Conservation (phyloP, 352 stramenopile species). For the Phytophthora ramorum region DNA sequence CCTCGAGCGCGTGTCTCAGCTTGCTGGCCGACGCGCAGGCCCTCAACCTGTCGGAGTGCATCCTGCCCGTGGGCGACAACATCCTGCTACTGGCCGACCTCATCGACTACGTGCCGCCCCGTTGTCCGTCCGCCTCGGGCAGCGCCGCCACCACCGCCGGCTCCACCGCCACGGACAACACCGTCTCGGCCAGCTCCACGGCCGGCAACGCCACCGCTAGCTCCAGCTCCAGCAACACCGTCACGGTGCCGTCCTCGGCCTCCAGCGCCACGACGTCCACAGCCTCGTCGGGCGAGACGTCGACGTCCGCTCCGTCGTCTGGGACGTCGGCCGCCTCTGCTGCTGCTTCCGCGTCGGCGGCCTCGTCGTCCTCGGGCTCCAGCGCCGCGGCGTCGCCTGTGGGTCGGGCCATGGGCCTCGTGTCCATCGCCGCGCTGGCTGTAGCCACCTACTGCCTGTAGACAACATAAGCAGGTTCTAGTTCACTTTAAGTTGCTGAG, state of each 20-base stretch:
- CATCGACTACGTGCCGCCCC: slow-evolving; percentile 36
- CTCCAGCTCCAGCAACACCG: slow-evolving; percentile 14
- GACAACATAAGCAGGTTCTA: background rate
- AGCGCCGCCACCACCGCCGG: slow-evolving; percentile 39
- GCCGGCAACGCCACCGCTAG: slow-evolving; percentile 15
- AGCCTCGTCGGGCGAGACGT: slow-evolving; percentile 11
- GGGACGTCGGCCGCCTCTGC: slow-evolving; percentile 9
- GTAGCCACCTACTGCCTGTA: slow-evolving; percentile 38
- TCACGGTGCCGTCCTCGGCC: slow-evolving; percentile 14
- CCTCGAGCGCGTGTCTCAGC: slow-evolving; percentile 24
- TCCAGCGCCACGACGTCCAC: slow-evolving; percentile 11
- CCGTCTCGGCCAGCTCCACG: slow-evolving; percentile 15
- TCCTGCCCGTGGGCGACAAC: slow-evolving; percentile 39
- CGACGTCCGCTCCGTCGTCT: slow-evolving; percentile 12
- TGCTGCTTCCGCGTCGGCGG: slow-evolving; percentile 19
- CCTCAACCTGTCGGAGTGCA: slow-evolving; percentile 39
- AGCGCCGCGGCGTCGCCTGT: slow-evolving; percentile 34
- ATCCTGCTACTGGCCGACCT: slow-evolving; percentile 44
- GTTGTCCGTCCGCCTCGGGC: slow-evolving; percentile 37
- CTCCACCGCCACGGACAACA: slow-evolving; percentile 60
- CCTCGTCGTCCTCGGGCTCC: slow-evolving; percentile 27
- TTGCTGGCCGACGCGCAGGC: slow-evolving; percentile 28
- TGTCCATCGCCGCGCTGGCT: slow-evolving; percentile 24
- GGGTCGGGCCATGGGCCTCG: slow-evolving; percentile 21
- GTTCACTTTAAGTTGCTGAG: slow-evolving; percentile 2